Evolutionary conservation across 495 filamentous ascomycete species (phyloP).

Genomic region (Tuber umbilicatum): DNA sequence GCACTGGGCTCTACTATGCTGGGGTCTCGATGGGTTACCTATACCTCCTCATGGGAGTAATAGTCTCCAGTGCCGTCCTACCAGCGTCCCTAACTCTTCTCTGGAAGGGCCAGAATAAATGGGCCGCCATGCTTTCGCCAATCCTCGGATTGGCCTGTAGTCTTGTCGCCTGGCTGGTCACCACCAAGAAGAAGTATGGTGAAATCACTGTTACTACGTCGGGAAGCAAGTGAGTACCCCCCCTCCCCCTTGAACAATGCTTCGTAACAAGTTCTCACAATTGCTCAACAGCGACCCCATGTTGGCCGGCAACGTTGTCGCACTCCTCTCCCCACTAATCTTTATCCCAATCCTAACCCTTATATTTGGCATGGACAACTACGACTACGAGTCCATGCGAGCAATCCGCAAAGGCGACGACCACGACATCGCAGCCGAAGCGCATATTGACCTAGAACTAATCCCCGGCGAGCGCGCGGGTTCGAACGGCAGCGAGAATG

Average conservation of each 20-base stretch:
- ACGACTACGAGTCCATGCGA: constrained; percentile 85
- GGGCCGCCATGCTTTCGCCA: constrained; percentile 67
- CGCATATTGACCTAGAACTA: constrained; percentile 65
- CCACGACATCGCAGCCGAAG: constrained; percentile 62
- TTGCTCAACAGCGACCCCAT: constrained; percentile 64
- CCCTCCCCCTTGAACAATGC: background rate
- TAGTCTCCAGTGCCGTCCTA: constrained; percentile 78
- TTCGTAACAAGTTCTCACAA: constrained; percentile 33
- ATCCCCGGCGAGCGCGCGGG: constrained; percentile 52
- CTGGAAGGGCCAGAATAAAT: constrained; percentile 78
- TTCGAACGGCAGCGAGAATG: constrained; percentile 41
- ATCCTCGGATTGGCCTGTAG: constrained; percentile 69
- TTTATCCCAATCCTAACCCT: constrained; percentile 75
- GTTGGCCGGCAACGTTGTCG: constrained; percentile 72
- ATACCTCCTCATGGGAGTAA: constrained; percentile 86
- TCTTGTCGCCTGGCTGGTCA: constrained; percentile 85
- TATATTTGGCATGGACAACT: constrained; percentile 67
- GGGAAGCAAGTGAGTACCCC: constrained; percentile 53
- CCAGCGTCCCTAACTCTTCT: constrained; percentile 74
- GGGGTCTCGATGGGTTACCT: constrained; percentile 56
- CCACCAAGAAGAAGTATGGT: constrained; percentile 70
- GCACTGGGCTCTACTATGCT: constrained; percentile 68
- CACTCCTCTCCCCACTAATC: constrained; percentile 70
- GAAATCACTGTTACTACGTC: constrained; percentile 66
- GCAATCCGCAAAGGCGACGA: constrained; percentile 79